Evolutionary conservation across 345 rosid species (phyloP), one percentile per base, ranked within the genome.

Genomic region (Noccaea caerulescens): DNA sequence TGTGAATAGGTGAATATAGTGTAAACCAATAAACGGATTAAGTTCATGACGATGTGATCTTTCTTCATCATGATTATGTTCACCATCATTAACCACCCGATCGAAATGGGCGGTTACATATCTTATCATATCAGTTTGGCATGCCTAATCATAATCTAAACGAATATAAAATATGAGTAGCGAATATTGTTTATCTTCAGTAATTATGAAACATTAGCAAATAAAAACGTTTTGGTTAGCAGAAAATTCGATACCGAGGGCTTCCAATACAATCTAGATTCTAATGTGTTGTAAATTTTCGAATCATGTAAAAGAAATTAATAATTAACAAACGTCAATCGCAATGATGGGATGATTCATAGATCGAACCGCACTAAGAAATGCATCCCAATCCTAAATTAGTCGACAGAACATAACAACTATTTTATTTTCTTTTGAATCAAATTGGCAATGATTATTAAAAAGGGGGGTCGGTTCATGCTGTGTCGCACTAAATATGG

Each of bases 401-500:
- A 18, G 55, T 51, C 69, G 63, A 58, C 47, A 20, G 23, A 46
- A 60, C 75, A 34, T 39, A 59, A 60, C 50, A 69, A 39, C 16
- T 9, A 33, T 27, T 11, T 59, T 59, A 6, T 51, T 50, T 61
- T 61, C 25, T 30, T 52, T 32, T 7, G 23, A 63, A 53, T 64
- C 6, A 64, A 25, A 45, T 14, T 37, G 33, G 57, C 42, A 55
- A 55, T 56, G 50, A 56, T 46, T 64, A 72, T 44, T 46, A 6
- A 7, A 34, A 51, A 54, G 55, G 3, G 9, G 36, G 13, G 58
- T 72, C 58, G 71, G 71, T 72, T 59, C 55, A 30, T 63, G 66
- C 67, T 53, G 57, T 58, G 73, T 82, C 66, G 67, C 91, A 84
- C 84, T 84, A 45, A 78, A 66, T 51, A 63, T 80, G 76, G 84